Evolutionary conservation across 176 grass and related monocot genomes (phyloP).

Genomic region (Thinopyrum elongatum): DNA sequence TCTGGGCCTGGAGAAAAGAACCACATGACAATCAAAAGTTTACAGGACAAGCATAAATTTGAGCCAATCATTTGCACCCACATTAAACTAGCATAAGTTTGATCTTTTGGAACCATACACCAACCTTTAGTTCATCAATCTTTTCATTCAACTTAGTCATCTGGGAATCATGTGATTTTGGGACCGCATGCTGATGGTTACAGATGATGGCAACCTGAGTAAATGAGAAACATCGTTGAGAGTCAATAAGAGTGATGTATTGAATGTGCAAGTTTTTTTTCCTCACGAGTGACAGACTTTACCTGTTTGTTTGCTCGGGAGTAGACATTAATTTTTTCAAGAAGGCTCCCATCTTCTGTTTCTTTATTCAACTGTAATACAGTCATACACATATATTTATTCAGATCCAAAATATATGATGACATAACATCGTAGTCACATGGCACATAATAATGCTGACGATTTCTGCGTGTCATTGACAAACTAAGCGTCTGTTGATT

Average conservation of each 20-base stretch:
- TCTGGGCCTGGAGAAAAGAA: conserved; percentile 43
- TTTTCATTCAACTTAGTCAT: conserved; percentile 85
- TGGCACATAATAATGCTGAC: too few relatives aligned
- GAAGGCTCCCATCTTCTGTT: conserved; percentile 65
- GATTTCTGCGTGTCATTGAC: not conserved
- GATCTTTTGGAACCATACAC: conserved; percentile 8
- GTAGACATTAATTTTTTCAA: conserved; percentile 81
- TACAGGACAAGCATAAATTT: not conserved
- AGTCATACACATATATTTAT: not conserved
- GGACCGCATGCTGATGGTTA: conserved; percentile 91
- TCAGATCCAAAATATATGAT: not conserved
- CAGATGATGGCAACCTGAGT: conserved; percentile 93
- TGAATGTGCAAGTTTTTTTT: not conserved
- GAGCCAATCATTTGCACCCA: too few relatives aligned
- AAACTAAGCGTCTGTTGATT: not conserved
- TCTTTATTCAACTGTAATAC: conserved; percentile 71
- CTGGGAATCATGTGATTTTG: conserved; percentile 89
- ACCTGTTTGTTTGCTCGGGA: conserved; percentile 90
- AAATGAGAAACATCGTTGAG: not conserved
- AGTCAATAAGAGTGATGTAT: not conserved
- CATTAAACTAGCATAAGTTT: too few relatives aligned
- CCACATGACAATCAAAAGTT: not conserved
- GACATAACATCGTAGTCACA: not conserved
- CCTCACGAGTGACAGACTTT: not conserved
- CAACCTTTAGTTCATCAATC: conserved; percentile 84